A percentile compares a stretch with the other conserved stretches of the same genome.
Evolutionary conservation across 2,329 filamentous ascomycete genomes (phyloP).

Genomic region (Neobulgaria alba): DNA sequence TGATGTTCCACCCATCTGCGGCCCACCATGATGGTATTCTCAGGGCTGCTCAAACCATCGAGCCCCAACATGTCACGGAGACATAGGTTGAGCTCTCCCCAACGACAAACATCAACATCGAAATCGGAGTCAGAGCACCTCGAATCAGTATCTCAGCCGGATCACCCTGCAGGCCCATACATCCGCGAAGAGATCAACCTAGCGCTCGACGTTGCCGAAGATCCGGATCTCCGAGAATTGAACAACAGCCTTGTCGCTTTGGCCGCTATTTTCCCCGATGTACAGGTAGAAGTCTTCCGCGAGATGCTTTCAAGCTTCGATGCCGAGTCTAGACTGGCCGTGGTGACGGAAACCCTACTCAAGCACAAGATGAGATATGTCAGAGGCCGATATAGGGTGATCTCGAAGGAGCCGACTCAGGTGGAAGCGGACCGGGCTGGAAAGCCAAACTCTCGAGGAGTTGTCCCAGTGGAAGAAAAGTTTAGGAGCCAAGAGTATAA

Average conservation of each 20-base stretch:
- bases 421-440: constrained; percentile 14
- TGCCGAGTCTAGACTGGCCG: constrained; percentile 65
- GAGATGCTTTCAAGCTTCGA: constrained; percentile 71
- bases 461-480: constrained; percentile 50
- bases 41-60: constrained; percentile 38
- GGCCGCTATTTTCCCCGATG: constrained; percentile 65
- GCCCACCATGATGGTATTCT: constrained; percentile 40
- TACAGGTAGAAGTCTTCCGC: constrained; percentile 75
- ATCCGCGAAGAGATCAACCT: constrained; percentile 51
- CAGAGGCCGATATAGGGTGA: constrained; percentile 54
- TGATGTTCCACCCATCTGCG: constrained; percentile 13
- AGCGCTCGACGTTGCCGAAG: constrained; percentile 37
- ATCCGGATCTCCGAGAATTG: constrained; percentile 57
- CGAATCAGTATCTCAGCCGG: constrained; percentile 9
- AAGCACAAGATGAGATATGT: constrained; percentile 64
- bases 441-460: constrained; percentile 6
- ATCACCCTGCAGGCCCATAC: constrained; percentile 30
- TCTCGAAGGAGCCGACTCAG: constrained; percentile 28
- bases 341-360: constrained; percentile 69
- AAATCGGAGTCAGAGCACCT: constrained; percentile 28
- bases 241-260: constrained; percentile 63
- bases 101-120: constrained; percentile 21
- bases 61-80: constrained; percentile 28
- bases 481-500: constrained; percentile 63
- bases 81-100: constrained; percentile 19